These are phyloP conservation scores for Diversispora eburnea DNA, from an alignment of 192 early-diverging fungal genomes.

Conservation along the genomic window DNA sequence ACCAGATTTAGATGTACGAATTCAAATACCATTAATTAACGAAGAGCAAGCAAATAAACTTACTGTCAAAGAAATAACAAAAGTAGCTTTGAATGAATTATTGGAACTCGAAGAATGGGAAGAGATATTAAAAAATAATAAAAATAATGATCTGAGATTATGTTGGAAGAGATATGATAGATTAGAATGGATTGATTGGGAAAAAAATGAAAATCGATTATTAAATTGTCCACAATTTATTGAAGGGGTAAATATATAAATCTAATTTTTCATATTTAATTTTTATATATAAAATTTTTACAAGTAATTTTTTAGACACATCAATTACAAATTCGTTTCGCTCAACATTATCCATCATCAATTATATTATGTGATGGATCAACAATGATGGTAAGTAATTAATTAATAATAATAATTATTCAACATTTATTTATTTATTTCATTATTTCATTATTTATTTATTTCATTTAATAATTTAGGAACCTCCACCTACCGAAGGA, in stretches of 20 bases:
- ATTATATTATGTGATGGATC: constrained; percentile 8
- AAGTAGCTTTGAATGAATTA: constrained; percentile 30
- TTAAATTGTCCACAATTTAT: constrained; percentile 40
- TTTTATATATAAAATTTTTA: not conserved
- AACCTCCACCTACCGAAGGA: constrained; percentile 41
- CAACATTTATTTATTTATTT: not conserved
- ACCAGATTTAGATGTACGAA: constrained; percentile 40
- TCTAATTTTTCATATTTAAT: not conserved
- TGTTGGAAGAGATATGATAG: constrained; percentile 47
- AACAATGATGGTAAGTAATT: constrained; percentile 8
- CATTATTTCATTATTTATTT: not conserved
- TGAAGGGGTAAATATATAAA: constrained; percentile 32
- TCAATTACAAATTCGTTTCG: constrained; percentile 35
- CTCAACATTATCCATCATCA: constrained; percentile 38
- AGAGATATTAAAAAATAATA: constrained; percentile 34
- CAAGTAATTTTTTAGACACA: constrained; percentile 32
- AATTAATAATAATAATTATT: not conserved
- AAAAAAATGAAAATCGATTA: constrained; percentile 31
- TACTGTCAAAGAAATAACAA: constrained; percentile 29
- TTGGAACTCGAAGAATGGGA: constrained; percentile 36
- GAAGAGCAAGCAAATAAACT: constrained; percentile 18
- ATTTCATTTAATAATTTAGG: not conserved
- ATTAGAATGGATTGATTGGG: constrained; percentile 44
- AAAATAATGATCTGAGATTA: constrained; percentile 35
- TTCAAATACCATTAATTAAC: constrained; percentile 37